Percentiles rank a stretch among this genome's conserved stretches.
Conservation (phyloP, 306 rosid species). For the Urtica urens region DNA sequence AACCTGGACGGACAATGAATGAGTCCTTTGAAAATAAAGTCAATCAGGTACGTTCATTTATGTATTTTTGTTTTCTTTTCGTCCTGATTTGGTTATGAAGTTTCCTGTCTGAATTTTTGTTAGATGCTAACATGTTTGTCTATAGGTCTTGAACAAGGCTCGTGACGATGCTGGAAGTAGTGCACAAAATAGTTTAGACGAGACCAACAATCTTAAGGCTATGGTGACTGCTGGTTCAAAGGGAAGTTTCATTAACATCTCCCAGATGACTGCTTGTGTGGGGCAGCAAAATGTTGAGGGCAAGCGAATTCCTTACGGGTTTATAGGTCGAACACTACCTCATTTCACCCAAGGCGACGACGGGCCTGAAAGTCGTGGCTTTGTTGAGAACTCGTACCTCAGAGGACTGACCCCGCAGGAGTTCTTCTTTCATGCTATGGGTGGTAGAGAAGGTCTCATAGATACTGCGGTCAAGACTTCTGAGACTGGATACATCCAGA, state of each 20-base stretch:
- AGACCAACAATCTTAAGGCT: constrained; percentile 94
- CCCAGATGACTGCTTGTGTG: constrained; percentile 99
- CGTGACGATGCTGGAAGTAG: constrained; percentile 98
- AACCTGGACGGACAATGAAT: constrained; percentile 98
- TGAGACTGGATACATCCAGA: constrained; percentile 95
- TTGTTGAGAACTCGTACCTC: constrained; percentile 92
- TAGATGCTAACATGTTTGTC: constrained; percentile 8
- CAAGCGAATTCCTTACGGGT: constrained; percentile 94
- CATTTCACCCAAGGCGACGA: constrained; percentile 93
- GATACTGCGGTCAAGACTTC: constrained; percentile 99
- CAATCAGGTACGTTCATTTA: constrained; percentile 50
- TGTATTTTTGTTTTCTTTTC: background rate
- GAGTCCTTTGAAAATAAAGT: constrained; percentile 95
- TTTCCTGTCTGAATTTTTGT: constrained; percentile 4
- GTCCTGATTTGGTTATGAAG: background rate
- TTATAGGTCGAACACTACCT: constrained; percentile 86
- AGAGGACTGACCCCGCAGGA: constrained; percentile 98
- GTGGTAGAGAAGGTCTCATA: constrained; percentile 99
- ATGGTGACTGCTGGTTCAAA: constrained; percentile 99
- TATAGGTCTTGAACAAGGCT: constrained; percentile 75
- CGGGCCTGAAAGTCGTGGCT: constrained; percentile 99
- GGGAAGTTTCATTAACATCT: constrained; percentile 96
- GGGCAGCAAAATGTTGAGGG: constrained; percentile 99
- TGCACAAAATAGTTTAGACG: constrained; percentile 90
- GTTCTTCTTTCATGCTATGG: constrained; percentile 99